phyloP scores from a whole-genome alignment of 176 grass and related monocot species.

The Metroxylon sagu region DNA sequence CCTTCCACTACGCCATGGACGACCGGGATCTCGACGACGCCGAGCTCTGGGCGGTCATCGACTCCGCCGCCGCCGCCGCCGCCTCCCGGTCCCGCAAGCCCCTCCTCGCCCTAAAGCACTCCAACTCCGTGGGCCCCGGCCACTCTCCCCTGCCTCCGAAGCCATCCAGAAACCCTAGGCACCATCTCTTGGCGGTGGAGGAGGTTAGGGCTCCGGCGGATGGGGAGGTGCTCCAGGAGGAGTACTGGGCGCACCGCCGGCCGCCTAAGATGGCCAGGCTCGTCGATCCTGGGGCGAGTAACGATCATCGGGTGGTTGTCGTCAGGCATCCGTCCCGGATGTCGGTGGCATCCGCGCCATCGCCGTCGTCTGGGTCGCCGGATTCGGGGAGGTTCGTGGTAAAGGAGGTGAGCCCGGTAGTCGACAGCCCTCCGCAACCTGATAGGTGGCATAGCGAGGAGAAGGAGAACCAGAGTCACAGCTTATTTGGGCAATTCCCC shows the following conservation, averaged over 20 bases:
- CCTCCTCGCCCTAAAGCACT: conserved; percentile 9
- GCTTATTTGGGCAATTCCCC: conserved; percentile 42
- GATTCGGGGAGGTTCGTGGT: conserved; percentile 24
- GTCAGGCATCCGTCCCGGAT: conserved; percentile 14
- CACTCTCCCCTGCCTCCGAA: conserved; percentile 6
- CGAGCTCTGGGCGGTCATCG: conserved; percentile 72
- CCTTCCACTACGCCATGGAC: conserved; percentile 27
- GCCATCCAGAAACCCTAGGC: conserved; percentile 22
- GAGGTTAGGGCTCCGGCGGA: conserved; percentile 6
- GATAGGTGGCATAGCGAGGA: conserved; percentile 21
- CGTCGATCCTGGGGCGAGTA: background rate
- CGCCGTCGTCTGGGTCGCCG: conserved; percentile 14
- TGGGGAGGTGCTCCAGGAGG: conserved; percentile 59
- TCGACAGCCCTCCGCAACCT: conserved; percentile 32
- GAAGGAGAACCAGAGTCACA: conserved; percentile 10
- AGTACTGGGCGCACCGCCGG: conserved; percentile 17
- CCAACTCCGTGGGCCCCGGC: background rate
- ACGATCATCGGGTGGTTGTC: conserved; percentile 20
- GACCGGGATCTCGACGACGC: conserved; percentile 62
- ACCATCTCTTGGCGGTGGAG: conserved; percentile 22
- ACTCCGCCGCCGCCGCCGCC: conserved; percentile 40
- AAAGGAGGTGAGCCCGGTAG: conserved; percentile 25
- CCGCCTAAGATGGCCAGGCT: conserved; percentile 11
- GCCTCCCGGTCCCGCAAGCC: conserved; percentile 18
- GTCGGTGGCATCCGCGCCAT: background rate